Evolutionary conservation across 2,329 filamentous ascomycete species (phyloP), one percentile per base, ranked within the genome.

Genomic region (Phoma sp.): DNA sequence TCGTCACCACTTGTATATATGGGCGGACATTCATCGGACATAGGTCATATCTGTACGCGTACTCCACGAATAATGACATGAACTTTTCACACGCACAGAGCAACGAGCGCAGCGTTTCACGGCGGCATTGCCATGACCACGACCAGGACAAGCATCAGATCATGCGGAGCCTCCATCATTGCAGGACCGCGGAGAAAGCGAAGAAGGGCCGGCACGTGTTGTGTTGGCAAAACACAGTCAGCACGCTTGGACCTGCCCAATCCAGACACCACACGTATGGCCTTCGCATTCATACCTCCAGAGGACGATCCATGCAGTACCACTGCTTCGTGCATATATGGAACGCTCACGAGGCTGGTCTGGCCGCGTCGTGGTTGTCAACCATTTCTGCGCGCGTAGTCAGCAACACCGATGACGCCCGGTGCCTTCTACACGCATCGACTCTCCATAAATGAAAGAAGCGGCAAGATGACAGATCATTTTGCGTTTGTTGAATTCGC

Each of bases 241-340:
- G 45, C 34, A 39, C 46, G 46, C 36, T 6, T 48, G 46, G 21
- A 42, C 46, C 17, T 48, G 21, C 46, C 29, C 21, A n/a, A 33
- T n/a, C 7, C 36, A 48, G 30, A 30, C 21, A 5, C 11, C 34
- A 14, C 12, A 7, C 18, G 21, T 20, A 17, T 42, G 4, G 3
- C 6, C 26, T 11, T 33, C 29, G 14, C 21, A 7, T 9, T 11
- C 30, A n/a, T 28, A 36, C 7, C 7, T 20, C 12, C 2, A 21
- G 21, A 14, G 17, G 2, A 36, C 12, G 2, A 12, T 21, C 7
- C n/a, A n/a, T n/a, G n/a, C n/a, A n/a, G 33, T 21, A 2, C 5
- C 5, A 37, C 10, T n/a, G 17, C 9, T 9, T 12, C 12, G 21
- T 28, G 18, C 14, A 36, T 7, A 12, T 7, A 7, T 5, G 4